Percentiles rank a stretch among this genome's conserved stretches.
Evolutionary conservation across 257 asterid genomes (phyloP).

Genomic region (Agastache rugosa): DNA sequence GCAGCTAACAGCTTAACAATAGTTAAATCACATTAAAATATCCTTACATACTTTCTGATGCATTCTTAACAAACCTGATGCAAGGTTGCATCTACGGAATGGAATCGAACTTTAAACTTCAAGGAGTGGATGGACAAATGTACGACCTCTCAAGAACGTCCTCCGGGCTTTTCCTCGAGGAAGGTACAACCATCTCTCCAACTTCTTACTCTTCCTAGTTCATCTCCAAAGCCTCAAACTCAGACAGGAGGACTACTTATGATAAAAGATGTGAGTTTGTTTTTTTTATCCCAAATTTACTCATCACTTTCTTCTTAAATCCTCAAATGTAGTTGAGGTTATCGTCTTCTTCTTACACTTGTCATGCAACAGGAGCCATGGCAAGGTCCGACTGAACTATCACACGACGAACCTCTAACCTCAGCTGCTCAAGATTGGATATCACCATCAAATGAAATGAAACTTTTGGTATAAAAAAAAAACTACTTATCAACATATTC

Average conservation of each 20-base stretch:
- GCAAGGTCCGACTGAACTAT: slow-evolving; percentile 12
- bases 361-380: slow-evolving; percentile 33
- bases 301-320: not conserved
- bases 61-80: not conserved
- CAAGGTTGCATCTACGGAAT: slow-evolving; percentile 7
- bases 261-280: slow-evolving; percentile 7
- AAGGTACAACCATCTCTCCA: not conserved
- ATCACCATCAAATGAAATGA: not conserved
- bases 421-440: slow-evolving; percentile 25
- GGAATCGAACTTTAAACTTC: not conserved
- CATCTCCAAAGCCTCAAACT: slow-evolving; percentile 1
- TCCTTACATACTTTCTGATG: not conserved
- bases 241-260: not conserved
- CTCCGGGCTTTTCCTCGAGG: not conserved
- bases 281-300: not conserved
- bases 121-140: not conserved
- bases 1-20: no score
- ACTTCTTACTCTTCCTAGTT: slow-evolving; percentile 2
- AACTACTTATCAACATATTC: not conserved
- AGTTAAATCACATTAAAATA: not conserved
- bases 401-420: not conserved
- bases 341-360: not conserved
- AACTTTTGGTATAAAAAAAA: not conserved
- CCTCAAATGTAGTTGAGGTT: not conserved
- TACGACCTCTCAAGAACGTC: not conserved